phyloP scores from a whole-genome alignment of 164 flowering plant genomes.

The Houttuynia cordata region DNA sequence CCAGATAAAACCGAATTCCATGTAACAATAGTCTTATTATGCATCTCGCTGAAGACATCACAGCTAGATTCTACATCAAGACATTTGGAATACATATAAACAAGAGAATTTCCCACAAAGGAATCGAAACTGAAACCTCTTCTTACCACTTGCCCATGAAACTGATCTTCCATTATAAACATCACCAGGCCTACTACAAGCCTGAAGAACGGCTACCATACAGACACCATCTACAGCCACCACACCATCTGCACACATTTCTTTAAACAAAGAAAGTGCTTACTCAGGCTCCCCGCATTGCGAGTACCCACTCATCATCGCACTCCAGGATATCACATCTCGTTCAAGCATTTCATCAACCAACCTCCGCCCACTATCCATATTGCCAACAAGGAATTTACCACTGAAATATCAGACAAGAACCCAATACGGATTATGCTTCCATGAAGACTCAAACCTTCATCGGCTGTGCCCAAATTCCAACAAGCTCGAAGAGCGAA shows the following conservation, averaged over 20 bases:
- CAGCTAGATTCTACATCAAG: conserved; percentile 33
- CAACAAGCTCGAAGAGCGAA: conserved; percentile 51
- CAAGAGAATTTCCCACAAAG: conserved; percentile 56
- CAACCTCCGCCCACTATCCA: conserved; percentile 29
- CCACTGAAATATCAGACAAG: conserved; percentile 28
- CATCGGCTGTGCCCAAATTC: conserved; percentile 9
- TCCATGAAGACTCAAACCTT: conserved; percentile 40
- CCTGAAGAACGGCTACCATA: conserved; percentile 46
- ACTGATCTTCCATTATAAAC: conserved; percentile 26
- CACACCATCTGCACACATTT: conserved; percentile 26
- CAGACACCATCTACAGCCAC: conserved; percentile 46
- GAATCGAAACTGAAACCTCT: conserved; percentile 44
- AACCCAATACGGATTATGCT: conserved; percentile 45
- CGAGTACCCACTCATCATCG: conserved; percentile 51
- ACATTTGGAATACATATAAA: conserved; percentile 68
- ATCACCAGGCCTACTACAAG: conserved; percentile 32
- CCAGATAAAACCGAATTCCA: conserved; percentile 86
- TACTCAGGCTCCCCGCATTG: conserved; percentile 23
- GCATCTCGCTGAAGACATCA: conserved; percentile 41
- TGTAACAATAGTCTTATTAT: conserved; percentile 45
- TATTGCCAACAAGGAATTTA: conserved; percentile 41
- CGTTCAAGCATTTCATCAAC: conserved; percentile 66
- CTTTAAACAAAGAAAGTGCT: conserved; percentile 36
- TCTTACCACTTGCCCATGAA: conserved; percentile 36
- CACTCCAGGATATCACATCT: conserved; percentile 84